Conservation (phyloP, 2,329 filamentous ascomycete species). For the Pseudophaeomoniella oleicola region DNA sequence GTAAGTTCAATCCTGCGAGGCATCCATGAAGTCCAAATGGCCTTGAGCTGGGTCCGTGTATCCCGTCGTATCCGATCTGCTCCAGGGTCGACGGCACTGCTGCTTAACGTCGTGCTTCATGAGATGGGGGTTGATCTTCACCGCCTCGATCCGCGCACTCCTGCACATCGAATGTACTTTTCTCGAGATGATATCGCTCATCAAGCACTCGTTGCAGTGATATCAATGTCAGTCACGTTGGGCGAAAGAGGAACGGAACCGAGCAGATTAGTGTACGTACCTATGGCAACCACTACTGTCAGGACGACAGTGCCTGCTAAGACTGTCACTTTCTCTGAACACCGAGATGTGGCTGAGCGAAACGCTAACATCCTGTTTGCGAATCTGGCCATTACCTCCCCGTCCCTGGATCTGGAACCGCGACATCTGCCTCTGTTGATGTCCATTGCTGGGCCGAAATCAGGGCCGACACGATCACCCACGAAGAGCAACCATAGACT, state of each 20-base stretch:
- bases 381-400: conserved; percentile 90
- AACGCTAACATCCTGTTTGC: conserved; percentile 95
- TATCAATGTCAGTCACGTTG: conserved; percentile 82
- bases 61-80: conserved; percentile 63
- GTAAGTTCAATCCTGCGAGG: conserved; percentile 77
- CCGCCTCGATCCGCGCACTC: conserved; percentile 78
- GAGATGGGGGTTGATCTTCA: conserved; percentile 90
- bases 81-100: conserved; percentile 52
- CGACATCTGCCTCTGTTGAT: conserved; percentile 78
- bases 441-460: conserved; percentile 51
- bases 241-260: conserved; percentile 79
- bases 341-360: conserved; percentile 58
- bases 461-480: conserved; percentile 23
- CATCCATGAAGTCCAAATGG: conserved; percentile 93
- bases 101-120: conserved; percentile 84
- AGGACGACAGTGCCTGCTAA: conserved; percentile 92
- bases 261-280: conserved; percentile 80
- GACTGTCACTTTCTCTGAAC: conserved; percentile 64
- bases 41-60: conserved; percentile 77
- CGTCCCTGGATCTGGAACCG: conserved; percentile 83
- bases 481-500: conserved; percentile 45
- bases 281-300: conserved; percentile 92
- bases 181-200: conserved; percentile 84
- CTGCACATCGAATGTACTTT: conserved; percentile 97
- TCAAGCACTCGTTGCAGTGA: conserved; percentile 78